Evolutionary conservation across 2,329 filamentous ascomycete species (phyloP), one percentile per base, ranked within the genome.

Genomic region (Colletotrichum liriopes): DNA sequence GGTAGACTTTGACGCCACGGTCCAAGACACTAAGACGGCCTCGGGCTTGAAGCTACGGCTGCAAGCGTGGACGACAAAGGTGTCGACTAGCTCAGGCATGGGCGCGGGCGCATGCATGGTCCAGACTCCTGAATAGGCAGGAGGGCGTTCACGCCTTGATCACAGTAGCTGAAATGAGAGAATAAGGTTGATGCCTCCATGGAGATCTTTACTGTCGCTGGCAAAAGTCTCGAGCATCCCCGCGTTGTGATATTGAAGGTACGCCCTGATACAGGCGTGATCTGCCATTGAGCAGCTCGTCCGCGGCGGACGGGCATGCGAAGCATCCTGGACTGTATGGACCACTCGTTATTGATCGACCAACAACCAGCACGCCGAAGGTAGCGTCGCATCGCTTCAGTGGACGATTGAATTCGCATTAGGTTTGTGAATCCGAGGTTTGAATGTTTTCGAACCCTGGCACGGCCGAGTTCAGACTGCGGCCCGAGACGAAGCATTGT

Each of bases 21-120:
- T 23, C 39, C 45, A 49, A 59, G 66, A 55, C 47, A 23, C 54
- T 55, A 49, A 47, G 59, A 39, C 47, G n/a, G 7, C 39, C 14
- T 51, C 58, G 20, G 20, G 37, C 37, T 43, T 20, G 45, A 35
- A 20, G 66, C 23, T 52, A 39, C 23, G 8, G 32, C 65, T 32
- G 70, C 70, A 69, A 72, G 43, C 54, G 59, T 47, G 32, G 14
- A 29, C n/a, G 29, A 20, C 20, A 59, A 69, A 49, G 45, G 51
- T 58, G 58, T 43, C 45, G 60, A 52, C 54, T 63, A 47, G 56
- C 56, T 49, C 29, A 32, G 29, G 29, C 29, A 6, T n/a, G 51
- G 16, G 45, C n/a, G 35, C 29, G 23, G 11, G 23, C 26, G 11
- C 35, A 41, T 63, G 60, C 60, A 41, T 41, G 18, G 45, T 39